Evolutionary conservation across 768 basidiomycete species (phyloP), one percentile per base, ranked within the genome.

Genomic region (Tephrocybe rancida): DNA sequence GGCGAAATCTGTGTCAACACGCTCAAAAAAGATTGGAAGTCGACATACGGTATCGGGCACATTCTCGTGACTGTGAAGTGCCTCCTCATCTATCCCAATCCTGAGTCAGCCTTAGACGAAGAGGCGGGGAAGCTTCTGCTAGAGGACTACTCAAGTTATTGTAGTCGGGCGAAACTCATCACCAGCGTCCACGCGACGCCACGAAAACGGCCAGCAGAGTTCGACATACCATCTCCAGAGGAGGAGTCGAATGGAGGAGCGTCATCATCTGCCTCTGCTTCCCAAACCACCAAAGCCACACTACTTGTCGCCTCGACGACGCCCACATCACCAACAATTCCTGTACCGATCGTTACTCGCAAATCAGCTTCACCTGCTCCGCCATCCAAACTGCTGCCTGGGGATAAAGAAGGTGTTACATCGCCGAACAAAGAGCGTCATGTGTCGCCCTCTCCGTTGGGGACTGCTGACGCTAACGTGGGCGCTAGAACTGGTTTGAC

Each of bases 1-100:
- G 95, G 95, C 14, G 95, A 97, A 71, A 98, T 98, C 61, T 98
- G 95, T 68, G 95, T 98, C 13, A 96, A 95, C 73, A 98, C 95
- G 6, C 75, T 98, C 22, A 98, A 97, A 80, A 96, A 97, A 70
- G 94, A 96, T 64, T 98, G 95, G 95, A 90, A 94, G 67, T 81
- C 90, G 21, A 82, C 86, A 11, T 95, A 92, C 62, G 95, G 95
- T 44, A 93, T 98, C 26, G 84, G 78, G 13, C 92, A 95, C 67
- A 96, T 96, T 54, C 81, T 96, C 14, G 87, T 93, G 53, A 95
- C 93, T 25, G 87, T 98, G 59, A 95, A 95, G 68, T 97, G 95
- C 65, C 84, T 98, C 42, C 82, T 98, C 57, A 98, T 98, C 60
- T 95, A 95, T 66, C 95, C 95, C 26, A 97, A 97, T 66, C 93